Evolutionary conservation across 2,329 filamentous ascomycete genomes (phyloP), one percentile per base, ranked within the genome.

Genomic region (Penicillium sp.): DNA sequence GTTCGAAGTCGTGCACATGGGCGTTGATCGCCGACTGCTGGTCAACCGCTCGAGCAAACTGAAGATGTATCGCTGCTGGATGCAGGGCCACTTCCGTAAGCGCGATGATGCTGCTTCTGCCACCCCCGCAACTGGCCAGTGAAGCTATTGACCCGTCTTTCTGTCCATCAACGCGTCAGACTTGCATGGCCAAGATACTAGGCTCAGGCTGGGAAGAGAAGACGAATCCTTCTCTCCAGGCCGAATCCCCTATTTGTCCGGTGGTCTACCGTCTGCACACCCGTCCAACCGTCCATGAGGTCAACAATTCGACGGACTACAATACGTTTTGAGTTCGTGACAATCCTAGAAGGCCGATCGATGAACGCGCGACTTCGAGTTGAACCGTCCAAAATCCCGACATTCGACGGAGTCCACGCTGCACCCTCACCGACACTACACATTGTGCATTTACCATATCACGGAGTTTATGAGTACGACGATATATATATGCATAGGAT

Each of bases 1-100:
- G 1, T 90, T 97, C 63, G 83, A 90, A 44, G 76, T 96, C 42
- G 76, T 88, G 50, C 83, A 94, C 42, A 80, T 97, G 31, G 94
- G 87, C 24, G 81, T 92, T 49, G 94, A 99, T 69, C 85, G 90
- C 59, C 85, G 94, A 53, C 81, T 99, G 77, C 80, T 99, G 49
- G 90, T 99, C 50, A 99, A 99, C 70, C 84, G 94, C 58, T 89
- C 92, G 48, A 83, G 87, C 65, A 88, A 91, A 74, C 78, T 96
- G 44, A 99, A 97, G 76, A 99, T 99, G 94, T 97, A 97, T 73
- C 85, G 94, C 55, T 97, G 92, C 77, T 99, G 94, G 68, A 70
- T 77, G 53, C 75, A 77, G 55, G 75, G 72, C 4, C 69, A 74
- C 27, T 76, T 77, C 54, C 57, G 55, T 44, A 77, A 76, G 55